Evolutionary conservation across 805 yeast genomes (phyloP), one percentile per base, ranked within the genome.

Genomic region (Priceomyces fermenticarens): DNA sequence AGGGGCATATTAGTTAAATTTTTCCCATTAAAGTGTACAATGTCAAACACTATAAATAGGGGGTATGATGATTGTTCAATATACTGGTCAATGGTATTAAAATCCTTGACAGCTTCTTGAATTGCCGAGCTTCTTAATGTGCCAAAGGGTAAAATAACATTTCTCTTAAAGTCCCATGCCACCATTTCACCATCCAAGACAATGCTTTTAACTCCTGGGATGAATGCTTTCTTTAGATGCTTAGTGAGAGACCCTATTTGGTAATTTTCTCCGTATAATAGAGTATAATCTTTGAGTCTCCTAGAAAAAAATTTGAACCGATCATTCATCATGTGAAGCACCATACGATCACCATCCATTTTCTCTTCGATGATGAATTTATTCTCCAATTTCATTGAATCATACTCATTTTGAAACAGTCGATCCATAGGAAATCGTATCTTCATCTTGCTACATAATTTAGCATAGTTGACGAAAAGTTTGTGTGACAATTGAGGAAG

Each of bases 151-250:
- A 89, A 64, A 3, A 88, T 70, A 1, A 65, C 63, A 28, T 75
- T 57, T 42, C 70, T 62, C 35, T 60, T 67, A 39, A 78, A 77
- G 60, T 90, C 96, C 74, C 80, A 89, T 0, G 95, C 88, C 2
- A 91, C 81, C 91, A 91, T 87, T 60, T 91, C 99, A 0, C 98
- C 97, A 63, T 91, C 99, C 3, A 91, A 54, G 4, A 85, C 71
- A 15, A 68, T 47, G 48, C 61, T 57, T 5, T 58, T 56, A 4
- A 77, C 63, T 27, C 53, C 62, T 4, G 60, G 62, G 7, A 69
- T 57, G 43, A 75, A 69, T 2, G 72, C 65, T 4, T 70, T 55
- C 1, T 56, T 48, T 29, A 85, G 53, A 49, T 77, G 68, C 33
- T 71, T 74, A 0, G 88, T 73, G 9, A 85, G 63, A 2, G 82